phyloP scores from a whole-genome alignment of 2,329 filamentous ascomycete genomes.

The Pseudocercospora vitis region DNA sequence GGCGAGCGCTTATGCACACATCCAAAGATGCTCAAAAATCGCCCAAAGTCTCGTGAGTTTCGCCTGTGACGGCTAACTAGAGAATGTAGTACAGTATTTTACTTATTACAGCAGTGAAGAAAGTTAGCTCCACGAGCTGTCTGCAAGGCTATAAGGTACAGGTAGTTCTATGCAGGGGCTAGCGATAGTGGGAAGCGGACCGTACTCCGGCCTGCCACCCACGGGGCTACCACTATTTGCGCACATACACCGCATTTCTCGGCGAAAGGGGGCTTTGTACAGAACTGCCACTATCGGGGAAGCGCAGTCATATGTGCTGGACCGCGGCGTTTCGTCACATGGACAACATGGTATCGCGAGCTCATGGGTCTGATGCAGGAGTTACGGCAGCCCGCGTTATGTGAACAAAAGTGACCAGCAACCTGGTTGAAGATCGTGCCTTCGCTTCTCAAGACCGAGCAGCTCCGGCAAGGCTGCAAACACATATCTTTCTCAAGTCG shows the following conservation, averaged over 20 bases:
- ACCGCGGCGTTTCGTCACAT: slow-evolving; percentile 8
- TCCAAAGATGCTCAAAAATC: neutral
- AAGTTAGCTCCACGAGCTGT: no score
- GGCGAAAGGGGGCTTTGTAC: neutral
- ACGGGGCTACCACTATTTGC: no score
- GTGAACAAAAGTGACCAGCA: slow-evolving; percentile 5
- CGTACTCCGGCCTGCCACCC: no score
- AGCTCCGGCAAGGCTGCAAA: neutral
- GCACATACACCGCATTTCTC: neutral
- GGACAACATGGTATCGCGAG: slow-evolving; percentile 1
- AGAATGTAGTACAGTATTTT: neutral
- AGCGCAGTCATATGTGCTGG: neutral
- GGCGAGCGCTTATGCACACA: neutral
- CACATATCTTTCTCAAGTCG: neutral
- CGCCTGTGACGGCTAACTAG: neutral
- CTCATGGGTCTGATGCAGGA: slow-evolving; percentile 9
- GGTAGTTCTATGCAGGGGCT: no score
- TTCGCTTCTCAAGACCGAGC: neutral
- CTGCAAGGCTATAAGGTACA: no score
- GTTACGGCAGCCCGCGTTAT: slow-evolving; percentile 7
- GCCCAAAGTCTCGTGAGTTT: neutral
- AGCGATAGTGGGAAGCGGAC: neutral
- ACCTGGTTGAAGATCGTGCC: slow-evolving; percentile 3
- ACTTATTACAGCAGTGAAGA: neutral
- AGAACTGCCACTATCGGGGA: neutral